Conservation (phyloP, 306 rosid species). For the Aeschynomene evenia region DNA sequence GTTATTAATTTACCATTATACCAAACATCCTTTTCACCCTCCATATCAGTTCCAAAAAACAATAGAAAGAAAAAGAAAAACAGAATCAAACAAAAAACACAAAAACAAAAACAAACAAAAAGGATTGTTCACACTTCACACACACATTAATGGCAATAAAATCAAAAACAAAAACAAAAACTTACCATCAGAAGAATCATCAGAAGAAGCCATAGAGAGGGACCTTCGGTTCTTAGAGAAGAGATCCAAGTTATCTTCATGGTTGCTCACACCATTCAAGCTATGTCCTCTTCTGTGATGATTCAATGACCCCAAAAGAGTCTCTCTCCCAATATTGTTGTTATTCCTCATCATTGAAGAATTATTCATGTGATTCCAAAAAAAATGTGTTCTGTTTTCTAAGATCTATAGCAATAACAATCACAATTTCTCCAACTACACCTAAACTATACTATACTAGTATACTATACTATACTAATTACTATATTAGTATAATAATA, state of each 20-base stretch:
- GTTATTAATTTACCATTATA: not conserved
- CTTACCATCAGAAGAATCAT: constrained; percentile 86
- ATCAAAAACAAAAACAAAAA: not conserved
- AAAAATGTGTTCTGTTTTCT: not conserved
- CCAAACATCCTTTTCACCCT: constrained; percentile 3
- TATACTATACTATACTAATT: too few species aligned
- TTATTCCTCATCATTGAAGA: not conserved
- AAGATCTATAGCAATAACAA: constrained; percentile 24
- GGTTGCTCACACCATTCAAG: constrained; percentile 36
- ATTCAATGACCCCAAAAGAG: constrained; percentile 51
- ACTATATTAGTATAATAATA: too few species aligned
- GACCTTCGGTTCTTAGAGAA: constrained; percentile 78
- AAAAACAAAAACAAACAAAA: not conserved
- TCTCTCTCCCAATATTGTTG: constrained; percentile 63
- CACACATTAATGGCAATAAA: not conserved
- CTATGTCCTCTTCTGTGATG: constrained; percentile 60
- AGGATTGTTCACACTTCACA: not conserved
- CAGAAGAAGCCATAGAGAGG: constrained; percentile 72
- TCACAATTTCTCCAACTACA: not conserved
- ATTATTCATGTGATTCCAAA: constrained; percentile 40
- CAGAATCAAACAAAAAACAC: not conserved
- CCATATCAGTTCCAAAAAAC: not conserved
- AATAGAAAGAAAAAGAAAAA: too few species aligned
- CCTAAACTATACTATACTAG: not conserved
- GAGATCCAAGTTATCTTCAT: constrained; percentile 80